Conservation (phyloP, 352 stramenopile species). For the Globisporangium paddicum region DNA sequence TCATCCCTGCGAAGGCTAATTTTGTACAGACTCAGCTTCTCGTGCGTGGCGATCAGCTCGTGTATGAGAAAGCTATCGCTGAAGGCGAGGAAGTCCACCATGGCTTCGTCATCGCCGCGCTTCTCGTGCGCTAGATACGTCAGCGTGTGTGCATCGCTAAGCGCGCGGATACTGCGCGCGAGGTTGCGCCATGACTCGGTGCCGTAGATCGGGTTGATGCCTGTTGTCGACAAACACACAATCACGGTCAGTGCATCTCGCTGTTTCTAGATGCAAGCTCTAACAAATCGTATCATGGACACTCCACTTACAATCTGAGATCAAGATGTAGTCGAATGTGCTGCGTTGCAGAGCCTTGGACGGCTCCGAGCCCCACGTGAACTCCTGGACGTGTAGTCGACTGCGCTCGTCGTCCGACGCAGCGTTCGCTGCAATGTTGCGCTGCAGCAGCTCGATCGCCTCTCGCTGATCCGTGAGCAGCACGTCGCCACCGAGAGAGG, state of each 20-base stretch:
- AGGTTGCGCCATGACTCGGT: conserved; percentile 74
- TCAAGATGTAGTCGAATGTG: conserved; percentile 58
- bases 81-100: conserved; percentile 62
- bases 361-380: conserved; percentile 49
- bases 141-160: conserved; percentile 45
- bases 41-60: conserved; percentile 36
- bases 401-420: conserved; percentile 24
- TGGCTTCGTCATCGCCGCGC: conserved; percentile 66
- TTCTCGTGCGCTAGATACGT: conserved; percentile 73
- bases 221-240: conserved; percentile 7
- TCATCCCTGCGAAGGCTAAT: conserved; percentile 21
- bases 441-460: conserved; percentile 56
- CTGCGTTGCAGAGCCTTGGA: conserved; percentile 15
- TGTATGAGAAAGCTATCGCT: conserved; percentile 27
- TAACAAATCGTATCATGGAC: background rate
- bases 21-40: conserved; percentile 46
- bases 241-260: background rate
- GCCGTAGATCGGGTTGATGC: conserved; percentile 85
- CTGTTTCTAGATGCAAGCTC: background rate
- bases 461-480: conserved; percentile 71
- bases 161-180: conserved; percentile 53
- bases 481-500: conserved; percentile 55
- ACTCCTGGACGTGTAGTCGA: conserved; percentile 46
- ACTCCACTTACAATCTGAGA: conserved; percentile 64
- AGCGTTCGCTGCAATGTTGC: conserved; percentile 55